Base-by-base conservation (phyloP, 2,329 filamentous ascomycete genomes). In the Thermothelomyces thermophilus region DNA sequence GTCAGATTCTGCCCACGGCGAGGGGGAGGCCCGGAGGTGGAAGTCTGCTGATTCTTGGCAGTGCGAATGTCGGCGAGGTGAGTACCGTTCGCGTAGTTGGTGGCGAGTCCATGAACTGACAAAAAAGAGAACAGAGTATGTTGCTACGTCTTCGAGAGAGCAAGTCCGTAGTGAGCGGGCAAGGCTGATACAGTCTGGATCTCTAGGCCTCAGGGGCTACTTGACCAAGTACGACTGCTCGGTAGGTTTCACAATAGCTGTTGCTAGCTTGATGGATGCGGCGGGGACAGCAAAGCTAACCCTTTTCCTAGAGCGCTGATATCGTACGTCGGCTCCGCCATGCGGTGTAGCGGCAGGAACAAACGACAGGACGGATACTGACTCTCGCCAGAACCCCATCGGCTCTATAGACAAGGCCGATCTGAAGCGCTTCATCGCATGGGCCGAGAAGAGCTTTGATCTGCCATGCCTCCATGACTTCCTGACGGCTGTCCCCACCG, bases 171-270 rank as follows among this genome's bases (percentile, higher is more conserved):
- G 5, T 10, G 5, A 6, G 7, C 16, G 10, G n/a, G 28, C 5
- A 22, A 10, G 41, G 22, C 39, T 44, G 10, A 55, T 47, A 17
- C 37, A 3, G 22, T 79, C 58, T 77, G 20, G 78, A 42, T 10
- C 11, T 46, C 41, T 56, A 51, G 58, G 54, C 48, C 55, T 67
- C 13, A 53, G 64, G 24, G 65, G 64, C 5, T 66, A 87, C 63
- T 69, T 85, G 19, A 87, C 84, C n/a, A 87, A 87, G 66, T 87
- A 87, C 60, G 84, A 87, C 62, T 79, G 75, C 42, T 60, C 59
- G 47, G 52, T 60, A 62, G 46, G 47, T 37, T 22, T 4, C 9
- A 16, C 16, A 1, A 5, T 17, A n/a, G 16, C 1, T 1, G 5
- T 9, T 14, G 9, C n/a, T 6, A 4, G 7, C 13, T 35, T 16